Conservation (phyloP, 179 eudicot genomes). For the Patellifolia procumbens region DNA sequence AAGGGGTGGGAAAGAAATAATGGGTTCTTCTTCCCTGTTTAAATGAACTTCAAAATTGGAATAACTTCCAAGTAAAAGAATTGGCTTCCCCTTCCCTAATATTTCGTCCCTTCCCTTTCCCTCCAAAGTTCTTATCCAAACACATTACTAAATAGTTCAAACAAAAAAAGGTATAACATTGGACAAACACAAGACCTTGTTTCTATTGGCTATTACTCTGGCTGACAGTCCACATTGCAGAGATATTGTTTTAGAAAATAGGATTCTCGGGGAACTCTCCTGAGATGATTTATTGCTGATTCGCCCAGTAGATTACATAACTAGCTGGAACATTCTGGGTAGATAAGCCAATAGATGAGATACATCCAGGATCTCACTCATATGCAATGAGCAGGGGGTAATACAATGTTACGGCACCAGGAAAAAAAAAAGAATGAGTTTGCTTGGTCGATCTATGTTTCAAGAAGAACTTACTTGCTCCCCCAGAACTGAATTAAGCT, state of each 20-base stretch:
- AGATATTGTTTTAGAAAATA: not conserved
- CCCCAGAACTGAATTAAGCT: slow-evolving; percentile 53
- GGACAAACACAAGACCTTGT: not conserved
- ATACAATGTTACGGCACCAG: too few species aligned
- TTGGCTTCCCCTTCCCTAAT: not conserved
- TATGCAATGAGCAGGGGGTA: not conserved
- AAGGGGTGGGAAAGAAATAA: not conserved
- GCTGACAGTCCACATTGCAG: not conserved
- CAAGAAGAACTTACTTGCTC: slow-evolving; percentile 58
- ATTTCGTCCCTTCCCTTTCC: not conserved
- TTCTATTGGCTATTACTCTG: not conserved
- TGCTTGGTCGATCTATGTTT: not conserved
- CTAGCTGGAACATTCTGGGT: too few species aligned
- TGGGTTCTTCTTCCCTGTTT: not conserved
- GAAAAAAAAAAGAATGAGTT: too few species aligned
- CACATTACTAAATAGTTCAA: not conserved
- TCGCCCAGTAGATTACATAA: too few species aligned
- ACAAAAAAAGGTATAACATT: not conserved
- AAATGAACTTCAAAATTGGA: too few species aligned
- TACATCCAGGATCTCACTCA: not conserved
- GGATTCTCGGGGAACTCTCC: too few species aligned
- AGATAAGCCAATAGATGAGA: not conserved
- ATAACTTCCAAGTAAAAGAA: too few species aligned
- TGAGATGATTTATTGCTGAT: too few species aligned
- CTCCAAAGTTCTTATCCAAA: too few species aligned